Base-by-base conservation (phyloP, 139 green algal genomes). In the Yamagishiella unicocca region DNA sequence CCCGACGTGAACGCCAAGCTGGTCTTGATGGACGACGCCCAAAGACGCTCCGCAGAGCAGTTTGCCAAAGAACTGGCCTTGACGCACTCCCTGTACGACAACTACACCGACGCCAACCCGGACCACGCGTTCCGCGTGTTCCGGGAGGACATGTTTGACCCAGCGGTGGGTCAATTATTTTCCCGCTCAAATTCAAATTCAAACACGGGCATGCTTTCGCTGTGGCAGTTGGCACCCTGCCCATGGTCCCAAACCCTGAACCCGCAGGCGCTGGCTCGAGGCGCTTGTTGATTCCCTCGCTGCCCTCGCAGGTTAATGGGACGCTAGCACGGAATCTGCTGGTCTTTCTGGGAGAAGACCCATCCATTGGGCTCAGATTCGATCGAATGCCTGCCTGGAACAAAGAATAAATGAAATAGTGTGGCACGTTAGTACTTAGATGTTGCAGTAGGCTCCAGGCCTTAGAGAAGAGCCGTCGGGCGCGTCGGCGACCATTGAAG, bases 121-220 rank as follows among this genome's bases (percentile, higher is more conserved):
- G 27, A 55, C 2, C 71, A 79, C 40, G 40, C 71, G 35, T 38
- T 79, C 10, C 71, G 71, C 17, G 71, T 79, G 22, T 35, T 40
- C 71, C 58, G 58, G 71, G 71, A 79, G 29, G 71, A 79, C 38
- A 79, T 79, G 71, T 79, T 79, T 37, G 9, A 79, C 40, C 40
- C 42, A 9, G 17, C 58, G 71, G 71, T 79, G 5, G 6, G 64
- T 43, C n/a, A 58, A 58, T 58, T 12, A 22, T n/a, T 27, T 67
- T 17, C 19, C 6, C 29, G n/a, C 14, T 67, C 29, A 6, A 9
- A 67, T 67, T n/a, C 58, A 67, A 67, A 33, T 67, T 67, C 19
- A 17, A 9, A n/a, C 19, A n/a, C 22, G 22, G 14, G 19, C 58
- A 6, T 67, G 58, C 58, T n/a, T 67, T 67, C 19, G 19, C 14